Evolutionary conservation across 2,329 filamentous ascomycete species (phyloP), one percentile per base, ranked within the genome.

Genomic region (Aspergillus pseudoterreus): DNA sequence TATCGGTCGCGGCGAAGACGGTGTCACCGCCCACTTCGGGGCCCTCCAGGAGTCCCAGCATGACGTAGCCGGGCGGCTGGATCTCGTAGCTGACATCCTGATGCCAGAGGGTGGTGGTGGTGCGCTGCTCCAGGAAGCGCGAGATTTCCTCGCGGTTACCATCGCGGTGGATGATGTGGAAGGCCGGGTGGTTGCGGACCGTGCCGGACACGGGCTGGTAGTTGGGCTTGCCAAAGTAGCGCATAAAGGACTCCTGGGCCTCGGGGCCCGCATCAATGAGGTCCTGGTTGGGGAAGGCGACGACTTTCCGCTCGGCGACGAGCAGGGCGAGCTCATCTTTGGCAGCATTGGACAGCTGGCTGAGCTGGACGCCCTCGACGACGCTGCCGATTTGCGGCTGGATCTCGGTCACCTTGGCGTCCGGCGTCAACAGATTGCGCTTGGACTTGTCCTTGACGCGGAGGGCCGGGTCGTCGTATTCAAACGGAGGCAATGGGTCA

Each of bases 241-340:
- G 63, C 63, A 75, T 75, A 52, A 76, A 77, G 2, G 69, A 63
- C 47, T 75, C 71, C 57, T 75, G 74, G 11, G 61, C 63, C 4
- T 66, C 68, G 3, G 73, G 74, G 6, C 75, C 73, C 15, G 70
- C 70, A 52, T 75, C 70, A 22, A 77, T 72, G 44, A 78, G 70
- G 50, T 80, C 76, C 52, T 80, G 75, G 32, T 78, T 69, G n/a
- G 76, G 75, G 64, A 80, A 79, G 32, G 77, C 75, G 11, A 77
- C 70, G 14, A 79, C 75, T 47, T 76, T 77, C 54, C 87, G 83
- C 71, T 90, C 80, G 10, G 88, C 85, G 10, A 91, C 86, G 56
- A 87, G 84, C 19, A 86, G 81, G 1, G 76, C 78, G 10, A 80
- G 73, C 57, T 80, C 78, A 50, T 80, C 76, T 49, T 78, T 78